Percentiles rank a stretch among this genome's conserved stretches.
phyloP scores from a whole-genome alignment of 192 early-diverging fungal genomes.

The Rhizophagus clarus region DNA sequence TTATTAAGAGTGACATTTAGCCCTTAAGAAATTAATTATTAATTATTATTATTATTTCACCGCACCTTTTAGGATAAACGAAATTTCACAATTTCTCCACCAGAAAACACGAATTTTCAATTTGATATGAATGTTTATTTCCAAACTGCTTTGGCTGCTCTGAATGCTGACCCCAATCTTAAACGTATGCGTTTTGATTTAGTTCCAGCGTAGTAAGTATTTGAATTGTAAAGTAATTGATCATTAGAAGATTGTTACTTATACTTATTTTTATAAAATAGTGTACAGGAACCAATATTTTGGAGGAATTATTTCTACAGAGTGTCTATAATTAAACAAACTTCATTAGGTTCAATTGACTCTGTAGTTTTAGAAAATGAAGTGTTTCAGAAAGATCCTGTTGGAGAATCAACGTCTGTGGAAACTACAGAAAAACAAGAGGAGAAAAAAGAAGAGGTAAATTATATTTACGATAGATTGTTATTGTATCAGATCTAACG shows the following conservation, averaged over 20 bases:
- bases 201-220: conserved; percentile 60
- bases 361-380: conserved; percentile 29
- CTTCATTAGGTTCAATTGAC: conserved; percentile 42
- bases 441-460: background rate
- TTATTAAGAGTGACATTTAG: background rate
- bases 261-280: conserved; percentile 16
- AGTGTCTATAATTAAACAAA: conserved; percentile 57
- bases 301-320: conserved; percentile 76
- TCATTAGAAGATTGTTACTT: background rate
- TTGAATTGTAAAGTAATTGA: background rate
- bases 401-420: background rate
- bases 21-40: no score
- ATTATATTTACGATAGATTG: background rate
- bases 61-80: conserved; percentile 51
- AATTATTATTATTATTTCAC: no score
- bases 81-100: conserved; percentile 63
- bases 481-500: background rate
- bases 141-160: conserved; percentile 54
- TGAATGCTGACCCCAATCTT: conserved; percentile 58
- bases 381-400: conserved; percentile 20
- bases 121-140: conserved; percentile 63
- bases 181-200: conserved; percentile 67
- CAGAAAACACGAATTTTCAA: conserved; percentile 60
- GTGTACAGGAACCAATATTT: conserved; percentile 62
- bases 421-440: background rate